phyloP scores from a whole-genome alignment of 768 basidiomycete species.

The Neoboletus magnificus region DNA sequence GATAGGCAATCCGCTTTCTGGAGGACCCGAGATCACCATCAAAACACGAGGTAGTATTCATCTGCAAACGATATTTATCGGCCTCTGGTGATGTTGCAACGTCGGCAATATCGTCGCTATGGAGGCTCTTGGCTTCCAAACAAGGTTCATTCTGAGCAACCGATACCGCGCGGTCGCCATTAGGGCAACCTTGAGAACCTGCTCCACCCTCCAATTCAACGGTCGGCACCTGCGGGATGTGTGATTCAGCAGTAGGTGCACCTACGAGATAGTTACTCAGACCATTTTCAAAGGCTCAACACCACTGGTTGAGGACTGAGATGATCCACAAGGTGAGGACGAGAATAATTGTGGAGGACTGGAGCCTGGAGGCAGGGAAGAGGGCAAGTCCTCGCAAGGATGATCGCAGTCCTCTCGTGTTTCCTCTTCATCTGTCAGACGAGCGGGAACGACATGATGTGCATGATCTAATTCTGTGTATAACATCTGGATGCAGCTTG shows the following conservation, averaged over 20 bases:
- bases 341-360: slow-evolving; percentile 45
- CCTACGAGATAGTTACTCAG: neutral
- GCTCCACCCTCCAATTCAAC: neutral
- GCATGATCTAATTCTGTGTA: neutral
- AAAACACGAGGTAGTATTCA: neutral
- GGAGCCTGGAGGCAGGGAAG: slow-evolving; percentile 41
- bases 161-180: neutral
- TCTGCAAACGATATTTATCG: neutral
- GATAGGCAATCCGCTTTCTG: slow-evolving; percentile 7
- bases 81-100: neutral
- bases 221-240: slow-evolving; percentile 1
- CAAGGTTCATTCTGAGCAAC: neutral
- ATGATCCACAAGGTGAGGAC: slow-evolving; percentile 39
- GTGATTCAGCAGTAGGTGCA: neutral
- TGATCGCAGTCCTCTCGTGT: slow-evolving; percentile 1
- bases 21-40: neutral
- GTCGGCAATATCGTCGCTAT: neutral
- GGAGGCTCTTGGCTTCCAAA: neutral
- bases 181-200: neutral
- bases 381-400: slow-evolving; percentile 8
- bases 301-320: slow-evolving; percentile 27
- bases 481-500: neutral
- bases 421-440: slow-evolving; percentile 1
- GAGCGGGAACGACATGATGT: neutral
- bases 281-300: slow-evolving; percentile 17